Evolutionary conservation across 176 grass and related monocot genomes (phyloP).

Genomic region (Oryza nivara): DNA sequence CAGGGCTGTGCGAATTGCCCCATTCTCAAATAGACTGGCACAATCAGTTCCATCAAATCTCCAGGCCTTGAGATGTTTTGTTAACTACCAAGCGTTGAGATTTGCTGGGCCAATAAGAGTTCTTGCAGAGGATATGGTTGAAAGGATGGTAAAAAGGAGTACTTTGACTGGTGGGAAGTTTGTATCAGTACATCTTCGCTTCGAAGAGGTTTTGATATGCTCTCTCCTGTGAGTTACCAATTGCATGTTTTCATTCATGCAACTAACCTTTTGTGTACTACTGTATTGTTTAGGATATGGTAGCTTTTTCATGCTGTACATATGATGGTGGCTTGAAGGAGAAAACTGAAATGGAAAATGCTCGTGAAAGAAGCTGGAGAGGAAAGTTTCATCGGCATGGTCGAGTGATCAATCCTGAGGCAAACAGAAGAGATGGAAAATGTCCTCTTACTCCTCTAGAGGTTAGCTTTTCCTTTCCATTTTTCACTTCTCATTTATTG

Average conservation of each 20-base stretch:
- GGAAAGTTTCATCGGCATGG: constrained; percentile 87
- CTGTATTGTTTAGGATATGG: constrained; percentile 75
- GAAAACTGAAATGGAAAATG: constrained; percentile 86
- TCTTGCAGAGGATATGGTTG: constrained; percentile 75
- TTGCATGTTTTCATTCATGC: constrained; percentile 30
- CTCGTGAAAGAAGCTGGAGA: constrained; percentile 87
- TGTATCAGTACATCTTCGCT: constrained; percentile 94
- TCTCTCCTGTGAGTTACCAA: constrained; percentile 4
- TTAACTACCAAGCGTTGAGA: constrained; percentile 83
- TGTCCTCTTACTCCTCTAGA: constrained; percentile 92
- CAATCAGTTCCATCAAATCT: constrained; percentile 70
- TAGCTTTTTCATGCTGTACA: constrained; percentile 98
- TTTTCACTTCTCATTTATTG: background rate
- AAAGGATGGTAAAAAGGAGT: constrained; percentile 77
- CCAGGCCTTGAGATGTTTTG: constrained; percentile 82
- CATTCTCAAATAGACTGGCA: constrained; percentile 94
- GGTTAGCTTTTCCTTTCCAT: constrained; percentile 48
- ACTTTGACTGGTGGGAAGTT: constrained; percentile 77
- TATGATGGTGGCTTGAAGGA: constrained; percentile 90
- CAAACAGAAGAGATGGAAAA: constrained; percentile 85
- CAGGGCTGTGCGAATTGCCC: constrained; percentile 89
- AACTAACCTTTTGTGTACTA: constrained; percentile 35
- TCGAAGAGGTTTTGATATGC: constrained; percentile 74
- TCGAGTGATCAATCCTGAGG: constrained; percentile 83
- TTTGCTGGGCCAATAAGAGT: constrained; percentile 80